These are phyloP conservation scores for Carex cristatella DNA, from an alignment of 176 grass and related monocot species.

Conservation along the genomic window DNA sequence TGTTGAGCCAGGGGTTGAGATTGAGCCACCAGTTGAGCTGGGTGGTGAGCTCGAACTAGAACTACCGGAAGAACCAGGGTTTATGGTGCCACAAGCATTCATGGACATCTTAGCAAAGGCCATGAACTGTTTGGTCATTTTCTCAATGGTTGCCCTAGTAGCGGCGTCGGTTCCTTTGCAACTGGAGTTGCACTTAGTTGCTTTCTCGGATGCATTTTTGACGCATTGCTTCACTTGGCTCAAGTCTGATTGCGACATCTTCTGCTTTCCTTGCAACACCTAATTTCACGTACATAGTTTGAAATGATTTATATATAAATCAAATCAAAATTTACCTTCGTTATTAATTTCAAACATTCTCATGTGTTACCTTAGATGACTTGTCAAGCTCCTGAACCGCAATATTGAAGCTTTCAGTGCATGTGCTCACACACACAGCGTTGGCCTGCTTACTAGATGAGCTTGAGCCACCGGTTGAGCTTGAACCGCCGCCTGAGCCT, in stretches of 20 bases:
- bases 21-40: too few relatives aligned
- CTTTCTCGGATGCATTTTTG: not conserved
- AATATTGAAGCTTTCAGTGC: not conserved
- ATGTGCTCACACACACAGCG: not conserved
- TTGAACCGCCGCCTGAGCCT: not conserved
- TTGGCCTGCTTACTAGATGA: not conserved
- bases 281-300: not conserved
- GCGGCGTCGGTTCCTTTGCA: not conserved
- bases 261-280: constrained; percentile 3
- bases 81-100: not conserved
- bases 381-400: constrained; percentile 9
- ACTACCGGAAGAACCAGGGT: not conserved
- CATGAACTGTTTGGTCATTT: not conserved
- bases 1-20: too few relatives aligned
- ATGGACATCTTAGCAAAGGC: not conserved
- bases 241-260: not conserved
- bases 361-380: constrained; percentile 5
- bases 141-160: not conserved
- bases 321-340: too few relatives aligned
- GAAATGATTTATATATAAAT: too few relatives aligned
- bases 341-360: not conserved
- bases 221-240: constrained; percentile 1
- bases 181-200: not conserved
- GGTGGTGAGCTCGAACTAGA: too few relatives aligned
- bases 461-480: not conserved